phyloP scores from a whole-genome alignment of 23 red algal genomes.

The Cyanidiococcus yangmingshanensis region DNA sequence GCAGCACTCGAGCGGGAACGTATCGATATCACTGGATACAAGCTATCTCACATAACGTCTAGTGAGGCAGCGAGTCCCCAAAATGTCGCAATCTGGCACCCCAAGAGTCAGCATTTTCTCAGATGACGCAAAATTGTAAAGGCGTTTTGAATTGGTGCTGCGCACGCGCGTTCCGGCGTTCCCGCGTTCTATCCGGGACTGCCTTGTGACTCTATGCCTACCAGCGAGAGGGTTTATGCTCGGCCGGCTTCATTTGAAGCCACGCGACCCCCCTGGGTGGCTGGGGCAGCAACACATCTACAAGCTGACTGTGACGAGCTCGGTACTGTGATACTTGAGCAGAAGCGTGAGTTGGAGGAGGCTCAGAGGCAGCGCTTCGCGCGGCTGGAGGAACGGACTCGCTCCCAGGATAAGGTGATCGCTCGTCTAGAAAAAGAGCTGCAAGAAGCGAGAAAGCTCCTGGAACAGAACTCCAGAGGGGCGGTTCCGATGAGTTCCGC shows the following conservation, averaged over 20 bases:
- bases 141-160: too few relatives aligned
- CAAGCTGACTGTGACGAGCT: neutral
- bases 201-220: neutral
- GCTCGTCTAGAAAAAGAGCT: neutral
- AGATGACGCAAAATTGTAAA: too few relatives aligned
- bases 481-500: neutral
- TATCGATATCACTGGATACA: too few relatives aligned
- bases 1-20: too few relatives aligned
- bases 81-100: too few relatives aligned
- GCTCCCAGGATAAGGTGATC: neutral
- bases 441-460: neutral
- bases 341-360: constrained; percentile 1
- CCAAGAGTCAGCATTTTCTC: too few relatives aligned
- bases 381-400: neutral
- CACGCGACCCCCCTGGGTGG: neutral
- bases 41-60: too few relatives aligned
- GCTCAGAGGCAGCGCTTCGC: neutral
- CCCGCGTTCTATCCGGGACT: neutral
- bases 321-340: neutral
- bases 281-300: neutral
- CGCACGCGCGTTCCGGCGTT: neutral
- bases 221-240: neutral
- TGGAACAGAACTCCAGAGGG: neutral
- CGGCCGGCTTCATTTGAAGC: neutral
- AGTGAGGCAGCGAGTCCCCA: too few relatives aligned